Evolutionary conservation across 805 yeast species (phyloP).

Genomic region (Kluyveromyces wickerhamii): DNA sequence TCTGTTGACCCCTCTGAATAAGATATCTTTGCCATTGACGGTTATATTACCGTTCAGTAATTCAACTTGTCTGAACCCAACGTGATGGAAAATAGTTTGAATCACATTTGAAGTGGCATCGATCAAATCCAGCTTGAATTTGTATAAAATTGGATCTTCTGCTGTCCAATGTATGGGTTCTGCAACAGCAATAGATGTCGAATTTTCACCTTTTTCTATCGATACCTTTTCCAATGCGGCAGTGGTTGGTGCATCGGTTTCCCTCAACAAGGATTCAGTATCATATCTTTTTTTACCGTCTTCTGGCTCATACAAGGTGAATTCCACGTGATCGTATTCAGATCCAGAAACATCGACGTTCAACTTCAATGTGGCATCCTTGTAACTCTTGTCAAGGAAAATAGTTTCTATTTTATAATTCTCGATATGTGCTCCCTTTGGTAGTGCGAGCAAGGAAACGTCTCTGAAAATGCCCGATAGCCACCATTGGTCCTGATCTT

Average conservation of each 20-base stretch:
- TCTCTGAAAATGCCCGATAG: conserved; percentile 1
- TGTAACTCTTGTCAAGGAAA: neutral
- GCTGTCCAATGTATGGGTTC: conserved; percentile 2
- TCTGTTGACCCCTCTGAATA: conserved; percentile 2
- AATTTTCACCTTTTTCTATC: neutral
- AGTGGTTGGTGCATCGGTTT: neutral
- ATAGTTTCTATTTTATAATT: neutral
- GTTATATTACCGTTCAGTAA: conserved; percentile 1
- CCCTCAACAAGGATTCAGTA: neutral
- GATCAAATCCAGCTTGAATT: neutral
- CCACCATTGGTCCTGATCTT: conserved; percentile 4
- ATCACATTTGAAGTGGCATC: neutral
- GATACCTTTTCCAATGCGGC: no score
- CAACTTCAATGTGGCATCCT: neutral
- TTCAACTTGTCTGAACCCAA: conserved; percentile 2
- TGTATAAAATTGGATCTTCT: conserved; percentile 3
- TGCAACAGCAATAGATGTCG: neutral
- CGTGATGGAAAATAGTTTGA: conserved; percentile 1
- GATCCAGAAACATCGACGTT: neutral
- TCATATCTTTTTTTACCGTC: neutral
- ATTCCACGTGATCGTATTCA: neutral
- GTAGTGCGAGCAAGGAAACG: neutral
- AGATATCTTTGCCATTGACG: conserved; percentile 1
- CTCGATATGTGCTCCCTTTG: conserved; percentile 1
- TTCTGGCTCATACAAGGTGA: conserved; percentile 1